Conservation (phyloP, 768 basidiomycete genomes). For the Lentinula detonsa region DNA sequence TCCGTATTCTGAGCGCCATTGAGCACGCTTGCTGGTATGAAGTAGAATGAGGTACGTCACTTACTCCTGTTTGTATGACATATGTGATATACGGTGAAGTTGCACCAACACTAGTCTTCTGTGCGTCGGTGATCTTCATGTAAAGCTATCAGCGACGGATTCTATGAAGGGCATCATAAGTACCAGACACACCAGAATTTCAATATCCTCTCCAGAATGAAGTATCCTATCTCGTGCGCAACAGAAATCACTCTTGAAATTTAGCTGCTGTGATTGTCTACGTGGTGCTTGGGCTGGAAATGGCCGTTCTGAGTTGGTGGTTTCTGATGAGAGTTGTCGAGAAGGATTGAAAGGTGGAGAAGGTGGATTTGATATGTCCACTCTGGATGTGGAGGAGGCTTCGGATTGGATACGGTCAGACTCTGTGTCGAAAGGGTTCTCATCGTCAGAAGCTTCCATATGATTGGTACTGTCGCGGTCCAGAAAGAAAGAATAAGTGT, state of each 20-base stretch:
- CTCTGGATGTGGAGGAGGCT: conserved; percentile 46
- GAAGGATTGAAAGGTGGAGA: conserved; percentile 45
- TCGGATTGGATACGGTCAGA: conserved; percentile 37
- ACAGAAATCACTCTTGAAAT: conserved; percentile 74
- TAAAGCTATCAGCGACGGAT: neutral
- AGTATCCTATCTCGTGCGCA: conserved; percentile 70
- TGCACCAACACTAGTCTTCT: conserved; percentile 90
- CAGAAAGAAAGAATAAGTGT: neutral
- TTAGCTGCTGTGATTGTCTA: conserved; percentile 36
- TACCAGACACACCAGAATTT: conserved; percentile 57
- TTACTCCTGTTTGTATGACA: conserved; percentile 83
- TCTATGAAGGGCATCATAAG: neutral
- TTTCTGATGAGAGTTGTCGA: conserved; percentile 39
- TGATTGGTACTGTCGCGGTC: neutral
- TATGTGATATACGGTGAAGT: conserved; percentile 91
- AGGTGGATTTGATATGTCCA: conserved; percentile 53
- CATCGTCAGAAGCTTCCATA: conserved; percentile 54
- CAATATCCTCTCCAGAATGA: conserved; percentile 77
- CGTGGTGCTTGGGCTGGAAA: conserved; percentile 56
- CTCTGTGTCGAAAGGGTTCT: conserved; percentile 58
- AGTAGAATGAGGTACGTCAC: conserved; percentile 14
- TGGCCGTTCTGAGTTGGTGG: conserved; percentile 30
- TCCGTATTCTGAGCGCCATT: conserved; percentile 56
- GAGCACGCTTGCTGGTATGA: conserved; percentile 6
- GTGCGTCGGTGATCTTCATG: conserved; percentile 83